phyloP scores from a whole-genome alignment of 768 basidiomycete species.

The Auricularia cornea region DNA sequence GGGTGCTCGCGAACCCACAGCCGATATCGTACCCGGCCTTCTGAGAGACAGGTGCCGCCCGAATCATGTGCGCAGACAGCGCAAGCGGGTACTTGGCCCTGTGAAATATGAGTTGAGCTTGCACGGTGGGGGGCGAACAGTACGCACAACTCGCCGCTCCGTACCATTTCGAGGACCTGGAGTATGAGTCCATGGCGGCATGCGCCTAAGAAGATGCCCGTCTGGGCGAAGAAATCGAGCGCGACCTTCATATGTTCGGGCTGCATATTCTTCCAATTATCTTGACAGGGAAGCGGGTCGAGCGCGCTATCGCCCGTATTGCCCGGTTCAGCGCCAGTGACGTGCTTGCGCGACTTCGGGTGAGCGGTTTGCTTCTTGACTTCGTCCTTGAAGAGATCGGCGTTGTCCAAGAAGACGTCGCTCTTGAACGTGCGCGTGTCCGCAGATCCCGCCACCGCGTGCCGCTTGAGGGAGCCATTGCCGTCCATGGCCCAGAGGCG shows the following conservation, averaged over 20 bases:
- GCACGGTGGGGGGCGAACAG: neutral
- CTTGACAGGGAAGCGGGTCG: neutral
- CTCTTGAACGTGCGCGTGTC: neutral
- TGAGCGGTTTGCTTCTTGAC: neutral
- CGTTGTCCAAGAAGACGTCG: neutral
- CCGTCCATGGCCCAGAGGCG: neutral
- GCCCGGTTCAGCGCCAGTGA: neutral
- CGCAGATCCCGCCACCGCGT: neutral
- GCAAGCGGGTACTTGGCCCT: slow-evolving; percentile 19
- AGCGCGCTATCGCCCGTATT: neutral
- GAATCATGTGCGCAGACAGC: slow-evolving; percentile 7
- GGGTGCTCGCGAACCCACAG: slow-evolving; percentile 13
- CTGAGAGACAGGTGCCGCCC: slow-evolving; percentile 6
- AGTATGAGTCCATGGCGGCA: slow-evolving; percentile 1
- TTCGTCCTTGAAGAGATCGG: neutral
- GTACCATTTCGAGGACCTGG: neutral
- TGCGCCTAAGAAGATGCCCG: neutral
- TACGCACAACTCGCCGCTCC: slow-evolving; percentile 1
- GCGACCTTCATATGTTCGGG: neutral
- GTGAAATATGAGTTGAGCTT: neutral
- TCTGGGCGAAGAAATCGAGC: neutral
- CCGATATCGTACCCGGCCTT: slow-evolving; percentile 18
- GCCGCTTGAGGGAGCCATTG: neutral
- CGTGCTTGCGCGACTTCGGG: neutral
- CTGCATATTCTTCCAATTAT: slow-evolving; percentile 1